Conservation (phyloP, 2,329 filamentous ascomycete species). For the Colletotrichum kahawae region DNA sequence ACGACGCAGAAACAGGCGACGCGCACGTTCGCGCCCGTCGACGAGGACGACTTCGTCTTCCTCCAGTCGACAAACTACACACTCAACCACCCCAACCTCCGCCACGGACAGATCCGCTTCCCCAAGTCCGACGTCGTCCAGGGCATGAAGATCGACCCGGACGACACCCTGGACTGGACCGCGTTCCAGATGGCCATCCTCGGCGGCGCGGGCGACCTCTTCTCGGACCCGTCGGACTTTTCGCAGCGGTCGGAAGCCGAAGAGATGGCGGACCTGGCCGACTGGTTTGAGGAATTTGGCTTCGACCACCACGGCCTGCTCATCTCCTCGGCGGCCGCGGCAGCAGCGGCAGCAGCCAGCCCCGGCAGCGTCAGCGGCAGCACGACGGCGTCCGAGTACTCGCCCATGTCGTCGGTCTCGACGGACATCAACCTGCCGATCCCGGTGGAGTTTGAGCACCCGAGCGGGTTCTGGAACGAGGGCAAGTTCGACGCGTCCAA, state of each 20-base stretch:
- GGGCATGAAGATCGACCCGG: constrained; percentile 43
- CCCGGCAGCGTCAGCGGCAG: background rate
- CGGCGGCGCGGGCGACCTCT: constrained; percentile 59
- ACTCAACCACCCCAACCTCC: constrained; percentile 51
- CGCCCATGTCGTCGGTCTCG: constrained; percentile 13
- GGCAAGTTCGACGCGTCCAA: constrained; percentile 34
- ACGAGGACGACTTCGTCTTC: constrained; percentile 52
- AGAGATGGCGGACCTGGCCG: constrained; percentile 51
- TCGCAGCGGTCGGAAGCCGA: constrained; percentile 45
- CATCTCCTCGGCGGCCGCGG: constrained; percentile 14
- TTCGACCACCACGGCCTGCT: constrained; percentile 50
- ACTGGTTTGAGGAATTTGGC: constrained; percentile 58
- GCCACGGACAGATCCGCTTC: constrained; percentile 61
- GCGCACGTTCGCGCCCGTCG: constrained; percentile 28
- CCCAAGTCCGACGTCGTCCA: constrained; percentile 46
- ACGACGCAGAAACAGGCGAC: background rate
- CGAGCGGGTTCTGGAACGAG: constrained; percentile 38
- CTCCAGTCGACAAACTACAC: constrained; percentile 55
- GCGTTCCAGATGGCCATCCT: constrained; percentile 70
- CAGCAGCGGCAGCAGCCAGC: background rate
- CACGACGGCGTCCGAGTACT: background rate
- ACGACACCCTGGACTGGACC: constrained; percentile 65
- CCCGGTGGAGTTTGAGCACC: constrained; percentile 38
- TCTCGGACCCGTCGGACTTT: constrained; percentile 47
- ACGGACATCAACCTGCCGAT: constrained; percentile 41